Percentiles rank a stretch among this genome's conserved stretches.
Conservation (phyloP, 1,284 basidiomycete species). For the Fomitopsis betulina region DNA sequence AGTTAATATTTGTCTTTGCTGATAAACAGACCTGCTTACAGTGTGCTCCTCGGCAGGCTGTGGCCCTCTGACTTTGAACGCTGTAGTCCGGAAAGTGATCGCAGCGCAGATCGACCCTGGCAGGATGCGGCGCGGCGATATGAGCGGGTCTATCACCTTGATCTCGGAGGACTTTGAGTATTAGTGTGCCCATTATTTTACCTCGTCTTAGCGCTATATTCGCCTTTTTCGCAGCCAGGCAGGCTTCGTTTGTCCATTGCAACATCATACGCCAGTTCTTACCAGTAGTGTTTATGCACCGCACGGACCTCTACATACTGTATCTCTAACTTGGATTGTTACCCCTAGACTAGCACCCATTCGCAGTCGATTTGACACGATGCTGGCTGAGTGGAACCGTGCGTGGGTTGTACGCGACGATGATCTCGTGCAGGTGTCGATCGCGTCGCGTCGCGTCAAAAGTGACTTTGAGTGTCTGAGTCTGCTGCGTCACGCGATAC, state of each 20-base stretch:
- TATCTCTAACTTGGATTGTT: constrained; percentile 1
- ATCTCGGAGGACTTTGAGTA: constrained; percentile 70
- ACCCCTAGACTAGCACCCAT: not conserved
- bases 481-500: constrained; percentile 27
- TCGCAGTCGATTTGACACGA: not conserved
- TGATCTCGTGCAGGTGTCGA: not conserved
- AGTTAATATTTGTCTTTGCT: constrained; percentile 25
- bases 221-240: constrained; percentile 50
- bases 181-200: constrained; percentile 37
- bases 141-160: constrained; percentile 56
- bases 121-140: constrained; percentile 55
- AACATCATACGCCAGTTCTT: constrained; percentile 30
- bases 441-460: not conserved
- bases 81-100: constrained; percentile 65
- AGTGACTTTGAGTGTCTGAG: not conserved
- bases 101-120: constrained; percentile 57
- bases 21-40: not conserved
- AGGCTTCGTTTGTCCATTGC: constrained; percentile 30
- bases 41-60: constrained; percentile 43
- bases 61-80: constrained; percentile 71
- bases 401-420: too few relatives aligned
- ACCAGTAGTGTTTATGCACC: constrained; percentile 25
- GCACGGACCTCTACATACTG: constrained; percentile 20
- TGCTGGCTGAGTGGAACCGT: not conserved
- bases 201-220: constrained; percentile 41